Conservation (phyloP, 805 yeast genomes). For the Kazachstania kunashirensis region DNA sequence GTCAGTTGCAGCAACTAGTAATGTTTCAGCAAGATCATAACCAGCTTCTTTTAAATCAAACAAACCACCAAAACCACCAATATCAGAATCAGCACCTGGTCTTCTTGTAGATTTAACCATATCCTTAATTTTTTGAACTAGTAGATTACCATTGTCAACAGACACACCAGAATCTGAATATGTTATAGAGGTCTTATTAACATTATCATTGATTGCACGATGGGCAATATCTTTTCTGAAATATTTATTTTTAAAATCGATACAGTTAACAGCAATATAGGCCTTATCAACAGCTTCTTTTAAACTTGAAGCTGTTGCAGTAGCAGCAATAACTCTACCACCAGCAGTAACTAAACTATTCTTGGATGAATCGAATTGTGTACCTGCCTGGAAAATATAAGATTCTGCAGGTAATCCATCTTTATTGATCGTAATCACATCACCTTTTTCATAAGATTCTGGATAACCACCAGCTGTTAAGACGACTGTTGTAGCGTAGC, state of each 20-base stretch:
- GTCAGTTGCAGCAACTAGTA: slow-evolving; percentile 94
- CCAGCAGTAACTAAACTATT: slow-evolving; percentile 76
- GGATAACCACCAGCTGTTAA: slow-evolving; percentile 98
- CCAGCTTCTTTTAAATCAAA: slow-evolving; percentile 89
- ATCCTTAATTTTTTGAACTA: slow-evolving; percentile 83
- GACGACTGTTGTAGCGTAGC: slow-evolving; percentile 84
- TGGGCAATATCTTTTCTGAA: slow-evolving; percentile 92
- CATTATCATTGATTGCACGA: slow-evolving; percentile 62
- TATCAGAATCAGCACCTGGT: slow-evolving; percentile 94
- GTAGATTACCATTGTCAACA: slow-evolving; percentile 85
- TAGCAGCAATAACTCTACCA: slow-evolving; percentile 93
- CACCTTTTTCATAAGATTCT: slow-evolving; percentile 75
- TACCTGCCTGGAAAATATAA: slow-evolving; percentile 92
- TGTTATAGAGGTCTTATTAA: slow-evolving; percentile 41
- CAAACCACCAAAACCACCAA: slow-evolving; percentile 98
- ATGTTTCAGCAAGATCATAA: slow-evolving; percentile 59
- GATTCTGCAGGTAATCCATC: slow-evolving; percentile 33
- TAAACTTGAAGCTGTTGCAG: slow-evolving; percentile 71
- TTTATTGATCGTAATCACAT: slow-evolving; percentile 52
- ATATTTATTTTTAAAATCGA: slow-evolving; percentile 65
- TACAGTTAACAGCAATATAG: slow-evolving; percentile 71
- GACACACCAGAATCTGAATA: slow-evolving; percentile 96
- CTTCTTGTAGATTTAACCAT: slow-evolving; percentile 88
- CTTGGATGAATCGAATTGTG: slow-evolving; percentile 37
- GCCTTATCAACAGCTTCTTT: slow-evolving; percentile 79